Conservation (phyloP, 257 asterid genomes). For the Paulownia fortunei region DNA sequence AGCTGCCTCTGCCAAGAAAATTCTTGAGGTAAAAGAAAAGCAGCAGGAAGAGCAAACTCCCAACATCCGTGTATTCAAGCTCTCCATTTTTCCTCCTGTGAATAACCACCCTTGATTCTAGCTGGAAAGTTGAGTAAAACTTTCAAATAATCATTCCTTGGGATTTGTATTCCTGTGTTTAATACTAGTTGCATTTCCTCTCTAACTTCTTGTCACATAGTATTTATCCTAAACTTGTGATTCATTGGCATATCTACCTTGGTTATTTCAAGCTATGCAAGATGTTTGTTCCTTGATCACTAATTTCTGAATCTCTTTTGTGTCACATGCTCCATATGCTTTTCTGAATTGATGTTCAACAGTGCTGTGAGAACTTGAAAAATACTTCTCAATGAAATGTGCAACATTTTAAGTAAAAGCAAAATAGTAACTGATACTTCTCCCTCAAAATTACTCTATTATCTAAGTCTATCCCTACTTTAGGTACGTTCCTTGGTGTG, state of each 20-base stretch:
- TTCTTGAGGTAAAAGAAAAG: not conserved
- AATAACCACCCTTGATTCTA: not conserved
- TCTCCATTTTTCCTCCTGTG: conserved; percentile 37
- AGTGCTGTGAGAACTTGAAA: too few species aligned
- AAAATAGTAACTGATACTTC: too few species aligned
- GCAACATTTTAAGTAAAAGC: too few species aligned
- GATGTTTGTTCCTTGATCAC: not conserved
- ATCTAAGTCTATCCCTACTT: too few species aligned
- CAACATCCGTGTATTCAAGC: conserved; percentile 4
- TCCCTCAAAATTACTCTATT: too few species aligned
- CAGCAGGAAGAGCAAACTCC: not conserved
- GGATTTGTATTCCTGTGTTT: not conserved
- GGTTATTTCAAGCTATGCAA: too few species aligned
- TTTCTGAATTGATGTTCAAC: too few species aligned
- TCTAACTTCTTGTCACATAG: too few species aligned
- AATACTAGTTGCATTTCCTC: not conserved
- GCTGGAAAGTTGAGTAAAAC: not conserved
- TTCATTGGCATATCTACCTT: too few species aligned
- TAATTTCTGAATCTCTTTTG: not conserved
- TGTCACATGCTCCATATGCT: not conserved
- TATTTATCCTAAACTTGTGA: too few species aligned
- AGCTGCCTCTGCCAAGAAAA: conserved; percentile 24
- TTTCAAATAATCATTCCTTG: not conserved
- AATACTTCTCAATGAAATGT: too few species aligned
- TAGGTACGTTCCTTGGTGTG: too few species aligned